Conservation (phyloP, 768 basidiomycete species). For the Boletus huronensis region DNA sequence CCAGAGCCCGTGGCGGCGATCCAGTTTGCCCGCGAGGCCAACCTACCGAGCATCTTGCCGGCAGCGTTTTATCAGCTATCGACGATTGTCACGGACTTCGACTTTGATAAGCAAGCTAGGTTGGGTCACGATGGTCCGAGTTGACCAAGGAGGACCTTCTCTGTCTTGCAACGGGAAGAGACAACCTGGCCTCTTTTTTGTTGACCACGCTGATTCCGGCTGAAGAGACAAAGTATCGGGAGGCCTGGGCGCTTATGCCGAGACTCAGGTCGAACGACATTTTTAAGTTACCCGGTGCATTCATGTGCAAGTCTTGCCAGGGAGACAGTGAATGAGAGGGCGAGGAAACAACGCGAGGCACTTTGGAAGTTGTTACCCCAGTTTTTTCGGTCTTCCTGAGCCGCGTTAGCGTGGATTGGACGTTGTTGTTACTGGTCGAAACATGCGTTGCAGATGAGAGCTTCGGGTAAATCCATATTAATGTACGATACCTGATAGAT, state of each 20-base stretch:
- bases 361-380: neutral
- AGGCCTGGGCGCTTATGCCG: neutral
- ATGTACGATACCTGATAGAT: too few relatives aligned
- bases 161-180: neutral
- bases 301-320: neutral
- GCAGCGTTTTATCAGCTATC: neutral
- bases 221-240: neutral
- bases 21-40: neutral
- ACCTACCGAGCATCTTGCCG: neutral
- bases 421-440: neutral
- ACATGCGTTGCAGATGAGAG: too few relatives aligned
- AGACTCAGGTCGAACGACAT: neutral
- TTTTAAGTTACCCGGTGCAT: neutral
- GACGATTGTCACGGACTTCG: too few relatives aligned
- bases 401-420: neutral
- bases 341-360: neutral
- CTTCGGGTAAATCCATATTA: too few relatives aligned
- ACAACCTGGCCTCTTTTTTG: neutral
- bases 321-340: neutral
- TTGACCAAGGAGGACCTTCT: neutral
- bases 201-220: neutral
- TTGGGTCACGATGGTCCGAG: neutral
- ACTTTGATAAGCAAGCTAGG: neutral
- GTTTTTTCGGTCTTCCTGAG: neutral
- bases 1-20: neutral